These are phyloP conservation scores for Leptomonas seymouri DNA, from an alignment of 208 protist genomes.

Conservation along the genomic window DNA sequence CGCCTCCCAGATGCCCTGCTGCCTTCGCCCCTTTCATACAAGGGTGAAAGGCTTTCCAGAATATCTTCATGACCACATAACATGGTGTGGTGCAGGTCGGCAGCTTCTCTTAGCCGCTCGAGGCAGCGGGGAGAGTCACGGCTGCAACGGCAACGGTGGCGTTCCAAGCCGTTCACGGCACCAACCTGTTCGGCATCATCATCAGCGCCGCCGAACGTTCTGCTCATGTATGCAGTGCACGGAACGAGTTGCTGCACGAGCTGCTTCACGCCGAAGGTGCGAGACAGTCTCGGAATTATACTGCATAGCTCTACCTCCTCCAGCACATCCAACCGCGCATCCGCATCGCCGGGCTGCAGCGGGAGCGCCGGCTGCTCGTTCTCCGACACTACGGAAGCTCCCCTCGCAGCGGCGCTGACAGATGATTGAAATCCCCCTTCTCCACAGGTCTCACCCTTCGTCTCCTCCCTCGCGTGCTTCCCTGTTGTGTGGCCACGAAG, in stretches of 20 bases:
- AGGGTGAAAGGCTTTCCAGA: not conserved
- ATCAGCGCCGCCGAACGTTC: not conserved
- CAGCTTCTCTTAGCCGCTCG: not conserved
- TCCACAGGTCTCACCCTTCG: not conserved
- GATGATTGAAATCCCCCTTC: not conserved
- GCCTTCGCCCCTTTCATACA: not conserved
- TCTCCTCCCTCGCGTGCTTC: not conserved
- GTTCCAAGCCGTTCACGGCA: not conserved
- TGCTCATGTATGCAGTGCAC: slow-evolving; percentile 24
- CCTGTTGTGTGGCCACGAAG: not conserved
- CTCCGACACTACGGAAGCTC: not conserved
- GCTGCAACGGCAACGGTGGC: not conserved
- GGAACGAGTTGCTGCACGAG: slow-evolving; percentile 74
- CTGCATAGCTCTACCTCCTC: slow-evolving; percentile 77
- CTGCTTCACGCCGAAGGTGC: slow-evolving; percentile 52
- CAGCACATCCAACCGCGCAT: slow-evolving; percentile 48
- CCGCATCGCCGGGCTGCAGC: slow-evolving; percentile 15
- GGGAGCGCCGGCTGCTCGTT: not conserved
- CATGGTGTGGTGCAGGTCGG: not conserved
- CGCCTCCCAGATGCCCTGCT: not conserved
- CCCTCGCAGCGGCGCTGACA: not conserved
- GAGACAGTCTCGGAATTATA: slow-evolving; percentile 54
- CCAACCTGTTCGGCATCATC: not conserved
- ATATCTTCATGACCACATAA: not conserved
- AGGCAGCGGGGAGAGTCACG: not conserved